Base-by-base conservation (phyloP, 1,139 yeast genomes). In the Suhomyces anneliseae region DNA sequence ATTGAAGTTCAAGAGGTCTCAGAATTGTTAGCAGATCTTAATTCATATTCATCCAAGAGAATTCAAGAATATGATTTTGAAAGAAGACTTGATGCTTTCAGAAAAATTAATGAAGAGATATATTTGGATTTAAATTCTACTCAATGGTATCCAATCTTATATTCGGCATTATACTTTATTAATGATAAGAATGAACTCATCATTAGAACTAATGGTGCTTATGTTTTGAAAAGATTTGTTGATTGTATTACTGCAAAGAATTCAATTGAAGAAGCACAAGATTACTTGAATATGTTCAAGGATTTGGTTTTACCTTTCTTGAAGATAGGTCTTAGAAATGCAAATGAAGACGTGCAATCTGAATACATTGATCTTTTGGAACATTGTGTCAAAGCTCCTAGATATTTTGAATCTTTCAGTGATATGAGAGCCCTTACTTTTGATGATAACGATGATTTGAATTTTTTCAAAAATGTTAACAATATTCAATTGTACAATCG, bases 401-500 rank as follows among this genome's bases (percentile, higher is more conserved):
- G 69, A n/a, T 70, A 75, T 54, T 79, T 73, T 54, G 69, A 72
- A 9, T 88, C 79, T 3, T 70, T 90, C 39, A 72, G 73, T 27
- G 95, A 88, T 55, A 76, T 90, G 92, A 78, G 79, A 49, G 74
- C 80, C 2, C 70, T 93, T 42, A 68, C 86, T 1, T 78, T 74
- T 56, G 77, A 77, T 42, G 85, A 83, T 38, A 95, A 90, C 57
- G 95, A 86, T 40, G 97, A 90, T 58, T 87, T 90, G 1, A 85
- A 89, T 62, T 90, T 93, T 61, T 93, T 93, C 70, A 70, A 74
- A 48, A 90, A 90, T 59, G 76, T 95, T 38, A 79, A 79, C 51
- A 97, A 93, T 62, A 83, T 93, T 43, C 99, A 95, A 68, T 62
- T 86, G 24, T 92, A 87, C 59, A 82, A 96, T 67, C 85, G 97